phyloP scores from a whole-genome alignment of 2,329 filamentous ascomycete species.

The Fusarium sp. region DNA sequence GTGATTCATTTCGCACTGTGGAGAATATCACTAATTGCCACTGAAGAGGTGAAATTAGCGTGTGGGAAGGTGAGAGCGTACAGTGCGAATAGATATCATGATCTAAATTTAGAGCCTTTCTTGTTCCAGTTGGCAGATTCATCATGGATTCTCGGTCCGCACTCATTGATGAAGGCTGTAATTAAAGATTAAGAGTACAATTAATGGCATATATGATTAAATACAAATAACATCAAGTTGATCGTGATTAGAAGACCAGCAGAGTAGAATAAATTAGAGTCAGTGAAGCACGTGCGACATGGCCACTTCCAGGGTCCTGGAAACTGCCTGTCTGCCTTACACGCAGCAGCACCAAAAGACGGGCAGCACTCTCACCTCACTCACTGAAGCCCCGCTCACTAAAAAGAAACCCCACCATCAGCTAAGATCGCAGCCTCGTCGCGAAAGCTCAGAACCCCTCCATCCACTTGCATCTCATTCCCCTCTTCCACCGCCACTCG shows the following conservation, averaged over 20 bases:
- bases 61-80: rapidly evolving
- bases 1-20: slow-evolving; percentile 22
- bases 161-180: neutral
- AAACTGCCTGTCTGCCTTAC: neutral
- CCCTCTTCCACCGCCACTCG: slow-evolving; percentile 11
- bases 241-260: neutral
- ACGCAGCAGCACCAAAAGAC: slow-evolving; percentile 8
- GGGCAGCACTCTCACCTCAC: neutral
- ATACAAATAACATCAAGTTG: neutral
- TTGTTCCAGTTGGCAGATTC: neutral
- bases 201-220: neutral
- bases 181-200: neutral
- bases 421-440: slow-evolving; percentile 46
- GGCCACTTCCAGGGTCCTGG: slow-evolving; percentile 13
- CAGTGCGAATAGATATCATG: neutral
- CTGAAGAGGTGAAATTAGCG: neutral
- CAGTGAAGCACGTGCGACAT: slow-evolving; percentile 14
- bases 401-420: slow-evolving; percentile 39
- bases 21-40: neutral
- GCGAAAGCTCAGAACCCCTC: slow-evolving; percentile 45
- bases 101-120: neutral
- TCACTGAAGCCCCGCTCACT: slow-evolving; percentile 29
- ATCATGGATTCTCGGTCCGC: neutral
- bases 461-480: slow-evolving; percentile 35
- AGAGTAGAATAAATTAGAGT: neutral